Evolutionary conservation across 768 basidiomycete species (phyloP).

Genomic region (Tremella yokohamensis): DNA sequence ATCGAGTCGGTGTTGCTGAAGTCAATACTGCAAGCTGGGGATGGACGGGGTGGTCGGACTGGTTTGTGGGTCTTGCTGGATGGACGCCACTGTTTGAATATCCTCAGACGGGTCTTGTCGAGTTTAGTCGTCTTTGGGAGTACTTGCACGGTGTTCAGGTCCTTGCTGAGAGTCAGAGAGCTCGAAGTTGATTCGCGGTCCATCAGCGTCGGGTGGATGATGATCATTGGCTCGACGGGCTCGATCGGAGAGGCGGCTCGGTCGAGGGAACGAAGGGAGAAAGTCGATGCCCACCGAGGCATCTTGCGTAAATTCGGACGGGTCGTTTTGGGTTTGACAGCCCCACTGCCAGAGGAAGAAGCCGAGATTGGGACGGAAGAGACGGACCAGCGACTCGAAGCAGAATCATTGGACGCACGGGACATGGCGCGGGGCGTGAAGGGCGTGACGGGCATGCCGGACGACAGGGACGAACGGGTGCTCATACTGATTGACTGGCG

Average conservation of each 20-base stretch:
- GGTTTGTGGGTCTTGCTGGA: too few relatives aligned
- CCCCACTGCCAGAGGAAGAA: background rate
- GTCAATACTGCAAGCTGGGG: background rate
- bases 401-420: background rate
- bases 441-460: constrained; percentile 1
- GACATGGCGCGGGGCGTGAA: constrained; percentile 1
- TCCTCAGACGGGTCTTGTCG: constrained; percentile 1
- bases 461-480: background rate
- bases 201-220: background rate
- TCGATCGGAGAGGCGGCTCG: too few relatives aligned
- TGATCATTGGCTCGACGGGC: background rate
- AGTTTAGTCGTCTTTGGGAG: background rate
- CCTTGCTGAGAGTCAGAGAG: background rate
- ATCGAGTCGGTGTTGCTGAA: background rate
- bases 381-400: background rate
- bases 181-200: background rate
- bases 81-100: background rate
- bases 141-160: background rate
- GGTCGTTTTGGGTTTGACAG: background rate
- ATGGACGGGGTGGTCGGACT: too few relatives aligned
- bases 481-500: background rate
- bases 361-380: background rate
- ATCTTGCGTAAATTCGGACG: background rate
- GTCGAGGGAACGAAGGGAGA: background rate
- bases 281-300: background rate